phyloP scores from a whole-genome alignment of 2,329 filamentous ascomycete species.

The Apiospora hydei region DNA sequence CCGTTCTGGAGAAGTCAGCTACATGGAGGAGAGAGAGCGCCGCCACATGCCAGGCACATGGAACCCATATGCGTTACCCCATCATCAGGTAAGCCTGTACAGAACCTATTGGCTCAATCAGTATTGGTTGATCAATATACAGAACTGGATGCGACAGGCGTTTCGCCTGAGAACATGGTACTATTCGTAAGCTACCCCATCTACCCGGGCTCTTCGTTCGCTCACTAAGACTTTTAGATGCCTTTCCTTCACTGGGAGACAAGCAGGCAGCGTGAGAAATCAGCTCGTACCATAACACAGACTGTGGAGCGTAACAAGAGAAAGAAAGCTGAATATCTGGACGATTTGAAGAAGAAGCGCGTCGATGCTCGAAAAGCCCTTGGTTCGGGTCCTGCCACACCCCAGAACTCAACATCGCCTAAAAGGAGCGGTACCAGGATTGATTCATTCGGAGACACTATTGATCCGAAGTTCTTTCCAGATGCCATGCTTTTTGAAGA shows the following conservation, averaged over 20 bases:
- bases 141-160: not conserved
- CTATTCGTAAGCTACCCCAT: constrained; percentile 33
- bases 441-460: not conserved
- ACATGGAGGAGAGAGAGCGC: constrained; percentile 34
- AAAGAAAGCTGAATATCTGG: not conserved
- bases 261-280: constrained; percentile 40
- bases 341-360: not conserved
- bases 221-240: constrained; percentile 38
- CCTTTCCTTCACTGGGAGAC: constrained; percentile 53
- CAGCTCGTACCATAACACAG: constrained; percentile 38
- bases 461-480: constrained; percentile 17
- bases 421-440: constrained; percentile 14
- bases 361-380: not conserved
- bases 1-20: constrained; percentile 47
- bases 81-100: constrained; percentile 36
- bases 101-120: no score
- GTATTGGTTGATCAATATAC: not conserved
- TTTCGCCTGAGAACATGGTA: constrained; percentile 31
- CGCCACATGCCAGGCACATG: constrained; percentile 47
- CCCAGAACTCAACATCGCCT: not conserved
- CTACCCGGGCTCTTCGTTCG: no score
- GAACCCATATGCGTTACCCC: constrained; percentile 43
- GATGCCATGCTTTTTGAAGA: constrained; percentile 19
- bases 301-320: constrained; percentile 12
- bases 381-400: not conserved